Conservation (phyloP, 108 stramenopile genomes). For the Chaetoceros muelleri region DNA sequence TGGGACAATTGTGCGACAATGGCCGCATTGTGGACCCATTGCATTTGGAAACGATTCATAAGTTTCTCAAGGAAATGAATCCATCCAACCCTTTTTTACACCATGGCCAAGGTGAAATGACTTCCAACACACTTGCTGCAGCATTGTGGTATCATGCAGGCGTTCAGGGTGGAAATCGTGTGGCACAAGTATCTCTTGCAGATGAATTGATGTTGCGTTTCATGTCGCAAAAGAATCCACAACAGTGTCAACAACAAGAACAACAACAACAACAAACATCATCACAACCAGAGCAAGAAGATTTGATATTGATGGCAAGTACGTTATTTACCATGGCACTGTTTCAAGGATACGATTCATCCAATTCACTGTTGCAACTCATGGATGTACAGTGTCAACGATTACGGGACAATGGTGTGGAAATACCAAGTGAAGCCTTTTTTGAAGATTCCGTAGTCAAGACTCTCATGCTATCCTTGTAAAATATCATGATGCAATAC, state of each 20-base stretch:
- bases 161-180: conserved; percentile 36
- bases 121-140: conserved; percentile 14
- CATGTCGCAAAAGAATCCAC: too few relatives aligned
- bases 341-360: conserved; percentile 33
- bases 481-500: not conserved
- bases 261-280: conserved; percentile 8
- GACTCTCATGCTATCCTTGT: not conserved
- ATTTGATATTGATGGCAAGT: conserved; percentile 27
- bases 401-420: not conserved
- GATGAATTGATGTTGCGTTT: conserved; percentile 40
- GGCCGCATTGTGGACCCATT: conserved; percentile 8
- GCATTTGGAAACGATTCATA: conserved; percentile 2
- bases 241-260: too few relatives aligned
- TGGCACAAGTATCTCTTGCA: conserved; percentile 44
- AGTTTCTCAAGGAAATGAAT: not conserved
- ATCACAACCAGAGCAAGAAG: conserved; percentile 6
- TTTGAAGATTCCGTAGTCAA: not conserved
- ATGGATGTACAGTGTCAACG: conserved; percentile 8
- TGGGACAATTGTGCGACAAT: conserved; percentile 42
- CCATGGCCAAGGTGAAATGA: not conserved
- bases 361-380: conserved; percentile 30
- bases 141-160: conserved; percentile 42
- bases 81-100: conserved; percentile 8
- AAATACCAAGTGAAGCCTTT: not conserved
- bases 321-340: conserved; percentile 42